phyloP scores from a whole-genome alignment of 805 yeast species.

The Torulaspora delbrueckii region DNA sequence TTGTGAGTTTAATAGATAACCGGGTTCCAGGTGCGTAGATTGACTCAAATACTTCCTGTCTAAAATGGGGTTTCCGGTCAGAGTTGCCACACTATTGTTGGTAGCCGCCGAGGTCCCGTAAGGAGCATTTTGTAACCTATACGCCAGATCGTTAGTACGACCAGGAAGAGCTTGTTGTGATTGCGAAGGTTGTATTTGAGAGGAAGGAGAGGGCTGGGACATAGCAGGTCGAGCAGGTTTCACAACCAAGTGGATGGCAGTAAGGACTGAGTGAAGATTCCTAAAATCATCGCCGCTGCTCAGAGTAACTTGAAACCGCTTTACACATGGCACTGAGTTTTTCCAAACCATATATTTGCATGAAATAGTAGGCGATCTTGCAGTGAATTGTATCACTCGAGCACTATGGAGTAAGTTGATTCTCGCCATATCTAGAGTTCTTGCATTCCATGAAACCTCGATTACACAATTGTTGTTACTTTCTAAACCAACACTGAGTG shows the following conservation, averaged over 20 bases:
- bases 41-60: neutral
- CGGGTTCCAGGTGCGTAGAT: neutral
- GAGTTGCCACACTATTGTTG: neutral
- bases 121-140: neutral
- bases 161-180: neutral
- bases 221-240: conserved; percentile 12
- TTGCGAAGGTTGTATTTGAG: no score
- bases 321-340: conserved; percentile 10
- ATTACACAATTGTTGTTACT: neutral
- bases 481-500: conserved; percentile 4
- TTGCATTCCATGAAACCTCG: conserved; percentile 5
- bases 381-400: conserved; percentile 24
- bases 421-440: conserved; percentile 3
- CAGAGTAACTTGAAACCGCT: conserved; percentile 28
- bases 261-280: neutral
- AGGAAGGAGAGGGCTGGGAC: neutral
- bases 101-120: conserved; percentile 1
- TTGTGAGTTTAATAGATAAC: neutral
- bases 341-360: conserved; percentile 24
- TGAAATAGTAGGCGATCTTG: conserved; percentile 24
- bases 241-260: conserved; percentile 11
- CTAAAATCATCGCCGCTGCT: conserved; percentile 14
- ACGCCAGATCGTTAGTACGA: neutral
- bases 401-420: conserved; percentile 1
- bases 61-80: neutral